Percentiles rank a stretch among this genome's conserved stretches.
Conservation (phyloP, 345 rosid species). For the Psidium guajava region DNA sequence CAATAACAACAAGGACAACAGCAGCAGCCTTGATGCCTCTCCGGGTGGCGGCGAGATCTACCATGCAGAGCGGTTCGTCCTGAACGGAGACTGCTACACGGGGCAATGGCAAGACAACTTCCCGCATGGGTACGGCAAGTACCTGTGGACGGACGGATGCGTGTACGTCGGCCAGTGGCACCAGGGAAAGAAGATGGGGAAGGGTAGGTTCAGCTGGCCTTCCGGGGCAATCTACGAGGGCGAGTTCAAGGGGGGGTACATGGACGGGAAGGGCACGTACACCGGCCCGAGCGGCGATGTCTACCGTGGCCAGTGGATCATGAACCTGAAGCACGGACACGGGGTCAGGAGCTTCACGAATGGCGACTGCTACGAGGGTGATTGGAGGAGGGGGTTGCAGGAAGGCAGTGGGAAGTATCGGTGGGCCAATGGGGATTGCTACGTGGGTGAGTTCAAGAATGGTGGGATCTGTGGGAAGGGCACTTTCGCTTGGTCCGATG, state of each 20-base stretch:
- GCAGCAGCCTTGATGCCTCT: not conserved
- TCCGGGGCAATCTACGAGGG: slow-evolving; percentile 84
- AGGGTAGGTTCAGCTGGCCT: slow-evolving; percentile 87
- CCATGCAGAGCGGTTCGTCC: slow-evolving; percentile 56
- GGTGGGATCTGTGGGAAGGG: slow-evolving; percentile 65
- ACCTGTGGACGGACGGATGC: slow-evolving; percentile 88
- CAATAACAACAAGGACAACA: not conserved
- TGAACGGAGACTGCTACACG: slow-evolving; percentile 79
- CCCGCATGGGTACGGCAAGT: slow-evolving; percentile 80
- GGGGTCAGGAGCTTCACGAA: slow-evolving; percentile 47
- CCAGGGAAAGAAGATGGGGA: slow-evolving; percentile 73
- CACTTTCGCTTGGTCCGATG: slow-evolving; percentile 54
- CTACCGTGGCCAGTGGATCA: slow-evolving; percentile 76
- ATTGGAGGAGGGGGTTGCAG: slow-evolving; percentile 73
- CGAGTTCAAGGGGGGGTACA: slow-evolving; percentile 81
- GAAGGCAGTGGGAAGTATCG: slow-evolving; percentile 75
- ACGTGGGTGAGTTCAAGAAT: slow-evolving; percentile 72
- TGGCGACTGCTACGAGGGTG: slow-evolving; percentile 84
- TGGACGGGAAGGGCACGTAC: slow-evolving; percentile 81
- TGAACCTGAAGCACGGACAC: slow-evolving; percentile 84
- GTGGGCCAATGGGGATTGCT: slow-evolving; percentile 52
- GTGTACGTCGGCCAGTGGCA: slow-evolving; percentile 83
- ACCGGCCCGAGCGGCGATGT: slow-evolving; percentile 47
- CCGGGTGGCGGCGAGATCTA: slow-evolving; percentile 29
- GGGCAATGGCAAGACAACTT: slow-evolving; percentile 84